A percentile compares a stretch with the other conserved stretches of the same genome.
phyloP scores from a whole-genome alignment of 1,139 yeast genomes.

The Scheffersomyces parashehatae region DNA sequence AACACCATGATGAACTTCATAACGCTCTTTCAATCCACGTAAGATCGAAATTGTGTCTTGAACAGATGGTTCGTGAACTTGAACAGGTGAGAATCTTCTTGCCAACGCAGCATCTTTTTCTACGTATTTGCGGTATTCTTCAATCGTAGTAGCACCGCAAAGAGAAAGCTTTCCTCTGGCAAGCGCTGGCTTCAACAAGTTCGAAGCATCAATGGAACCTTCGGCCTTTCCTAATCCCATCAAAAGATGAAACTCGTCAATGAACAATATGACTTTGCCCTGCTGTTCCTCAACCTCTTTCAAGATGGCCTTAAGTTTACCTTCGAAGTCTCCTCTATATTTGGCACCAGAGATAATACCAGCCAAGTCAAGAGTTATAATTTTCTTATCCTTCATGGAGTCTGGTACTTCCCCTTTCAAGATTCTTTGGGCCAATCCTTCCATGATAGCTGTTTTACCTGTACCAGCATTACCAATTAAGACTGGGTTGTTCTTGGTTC shows the following conservation, averaged over 20 bases:
- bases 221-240: conserved; percentile 94
- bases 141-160: conserved; percentile 94
- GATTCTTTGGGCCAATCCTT: conserved; percentile 92
- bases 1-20: conserved; percentile 99
- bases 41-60: conserved; percentile 89
- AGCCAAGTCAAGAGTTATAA: conserved; percentile 84
- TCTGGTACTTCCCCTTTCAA: conserved; percentile 94
- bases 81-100: conserved; percentile 88
- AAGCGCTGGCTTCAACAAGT: conserved; percentile 86
- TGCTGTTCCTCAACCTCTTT: conserved; percentile 84
- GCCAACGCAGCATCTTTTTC: conserved; percentile 93
- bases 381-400: conserved; percentile 79
- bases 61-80: conserved; percentile 87
- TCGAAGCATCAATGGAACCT: conserved; percentile 95
- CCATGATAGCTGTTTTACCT: conserved; percentile 95
- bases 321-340: conserved; percentile 94
- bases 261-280: conserved; percentile 78
- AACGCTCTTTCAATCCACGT: conserved; percentile 89
- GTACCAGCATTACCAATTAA: conserved; percentile 96
- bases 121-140: conserved; percentile 82
- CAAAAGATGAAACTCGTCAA: conserved; percentile 89
- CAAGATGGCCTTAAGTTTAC: conserved; percentile 77
- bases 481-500: conserved; percentile 95
- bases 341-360: conserved; percentile 92
- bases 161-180: conserved; percentile 93